Conservation (phyloP, 306 rosid genomes). For the Benincasa hispida region DNA sequence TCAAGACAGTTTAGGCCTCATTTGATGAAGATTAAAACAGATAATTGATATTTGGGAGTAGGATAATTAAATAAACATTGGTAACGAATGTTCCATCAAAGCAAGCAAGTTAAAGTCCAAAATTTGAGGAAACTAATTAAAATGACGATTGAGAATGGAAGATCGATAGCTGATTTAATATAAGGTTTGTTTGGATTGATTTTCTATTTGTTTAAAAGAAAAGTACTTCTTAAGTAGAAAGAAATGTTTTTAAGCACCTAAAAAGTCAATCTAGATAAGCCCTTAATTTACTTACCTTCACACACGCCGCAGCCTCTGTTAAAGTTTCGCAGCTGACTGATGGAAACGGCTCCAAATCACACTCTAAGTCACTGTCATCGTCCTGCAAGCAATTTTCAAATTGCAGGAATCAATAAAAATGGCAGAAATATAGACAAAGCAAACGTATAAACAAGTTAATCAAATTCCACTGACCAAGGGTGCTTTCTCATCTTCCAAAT, state of each 20-base stretch:
- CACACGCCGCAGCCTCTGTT: constrained; percentile 10
- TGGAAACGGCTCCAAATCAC: constrained; percentile 11
- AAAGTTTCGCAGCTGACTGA: constrained; percentile 5
- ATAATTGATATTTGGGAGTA: neutral
- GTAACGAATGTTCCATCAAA: neutral
- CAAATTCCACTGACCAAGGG: constrained; percentile 43
- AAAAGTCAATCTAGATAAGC: too few species aligned
- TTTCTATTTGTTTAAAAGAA: too few species aligned
- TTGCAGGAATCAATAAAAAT: neutral
- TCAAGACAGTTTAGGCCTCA: neutral
- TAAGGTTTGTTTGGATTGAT: too few species aligned
- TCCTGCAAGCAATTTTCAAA: constrained; percentile 1
- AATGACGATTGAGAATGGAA: neutral
- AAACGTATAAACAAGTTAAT: neutral
- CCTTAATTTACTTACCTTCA: neutral
- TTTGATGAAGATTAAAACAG: neutral
- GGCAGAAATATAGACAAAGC: neutral
- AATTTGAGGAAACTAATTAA: neutral
- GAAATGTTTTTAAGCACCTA: too few species aligned
- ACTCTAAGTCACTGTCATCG: constrained; percentile 13
- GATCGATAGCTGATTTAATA: neutral
- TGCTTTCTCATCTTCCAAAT: constrained; percentile 26
- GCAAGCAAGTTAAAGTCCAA: neutral
- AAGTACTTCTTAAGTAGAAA: too few species aligned
- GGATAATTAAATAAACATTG: neutral